Conservation (phyloP, 192 early-diverging fungal genomes). For the Coemansia sp. region DNA sequence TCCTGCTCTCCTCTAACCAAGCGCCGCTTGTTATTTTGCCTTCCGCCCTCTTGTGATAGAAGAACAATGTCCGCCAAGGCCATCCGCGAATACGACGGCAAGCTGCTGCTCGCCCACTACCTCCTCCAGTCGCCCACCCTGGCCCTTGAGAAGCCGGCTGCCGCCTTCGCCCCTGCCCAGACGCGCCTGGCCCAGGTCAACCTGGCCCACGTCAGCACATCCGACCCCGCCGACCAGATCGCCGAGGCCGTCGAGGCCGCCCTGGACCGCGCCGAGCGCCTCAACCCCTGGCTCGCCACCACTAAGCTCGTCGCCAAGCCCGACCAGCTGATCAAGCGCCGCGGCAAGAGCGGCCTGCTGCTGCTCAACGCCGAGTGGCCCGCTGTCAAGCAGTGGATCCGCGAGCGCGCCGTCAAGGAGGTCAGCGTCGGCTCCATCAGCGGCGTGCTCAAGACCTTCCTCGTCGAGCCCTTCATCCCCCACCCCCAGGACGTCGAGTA, state of each 20-base stretch:
- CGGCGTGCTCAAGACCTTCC: slow-evolving; percentile 89
- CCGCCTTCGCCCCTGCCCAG: slow-evolving; percentile 67
- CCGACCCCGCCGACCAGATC: slow-evolving; percentile 54
- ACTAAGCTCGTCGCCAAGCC: slow-evolving; percentile 94
- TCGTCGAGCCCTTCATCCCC: slow-evolving; percentile 92
- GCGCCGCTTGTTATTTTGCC: no score
- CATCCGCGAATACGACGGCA: slow-evolving; percentile 97
- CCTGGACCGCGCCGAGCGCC: slow-evolving; percentile 64
- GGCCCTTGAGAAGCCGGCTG: slow-evolving; percentile 46
- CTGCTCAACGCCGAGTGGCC: slow-evolving; percentile 90
- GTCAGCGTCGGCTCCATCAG: slow-evolving; percentile 77
- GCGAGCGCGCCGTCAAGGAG: slow-evolving; percentile 79
- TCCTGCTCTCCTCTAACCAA: no score
- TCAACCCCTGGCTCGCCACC: slow-evolving; percentile 77
- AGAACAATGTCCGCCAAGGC: slow-evolving; percentile 86
- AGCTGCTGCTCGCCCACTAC: slow-evolving; percentile 89
- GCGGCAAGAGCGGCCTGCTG: slow-evolving; percentile 94
- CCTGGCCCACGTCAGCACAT: slow-evolving; percentile 56
- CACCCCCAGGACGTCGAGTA: slow-evolving; percentile 91
- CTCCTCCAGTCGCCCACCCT: slow-evolving; percentile 70
- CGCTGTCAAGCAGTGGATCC: slow-evolving; percentile 86
- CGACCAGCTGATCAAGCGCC: slow-evolving; percentile 96
- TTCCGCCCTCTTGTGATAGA: no score
- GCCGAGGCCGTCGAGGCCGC: slow-evolving; percentile 61
- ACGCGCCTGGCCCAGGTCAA: slow-evolving; percentile 75